These are phyloP conservation scores for Albugo candida DNA, from an alignment of 352 stramenopile species.

Conservation along the genomic window DNA sequence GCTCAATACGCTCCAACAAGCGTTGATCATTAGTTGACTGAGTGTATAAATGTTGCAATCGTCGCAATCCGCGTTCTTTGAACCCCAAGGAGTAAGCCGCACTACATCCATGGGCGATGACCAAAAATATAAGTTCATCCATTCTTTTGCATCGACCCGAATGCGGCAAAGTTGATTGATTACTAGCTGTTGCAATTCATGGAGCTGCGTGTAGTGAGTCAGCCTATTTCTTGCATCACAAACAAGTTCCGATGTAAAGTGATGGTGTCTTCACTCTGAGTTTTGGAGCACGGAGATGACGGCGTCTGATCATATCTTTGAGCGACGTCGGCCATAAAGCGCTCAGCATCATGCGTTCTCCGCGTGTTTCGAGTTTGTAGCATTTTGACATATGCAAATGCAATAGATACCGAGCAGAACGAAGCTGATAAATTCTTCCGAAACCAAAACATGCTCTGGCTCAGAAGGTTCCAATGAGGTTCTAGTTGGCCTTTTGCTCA, in stretches of 20 bases:
- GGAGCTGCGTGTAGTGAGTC: constrained; percentile 35
- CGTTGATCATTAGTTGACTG: constrained; percentile 25
- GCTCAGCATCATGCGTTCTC: constrained; percentile 32
- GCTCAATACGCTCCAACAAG: constrained; percentile 43
- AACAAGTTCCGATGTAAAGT: constrained; percentile 18
- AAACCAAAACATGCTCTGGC: constrained; percentile 51
- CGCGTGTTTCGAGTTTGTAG: constrained; percentile 42
- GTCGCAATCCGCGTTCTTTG: constrained; percentile 62
- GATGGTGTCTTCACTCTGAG: constrained; percentile 10
- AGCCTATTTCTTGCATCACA: constrained; percentile 31
- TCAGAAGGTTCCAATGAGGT: constrained; percentile 6
- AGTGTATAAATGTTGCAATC: constrained; percentile 21
- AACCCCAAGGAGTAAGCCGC: constrained; percentile 65
- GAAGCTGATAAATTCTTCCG: constrained; percentile 64
- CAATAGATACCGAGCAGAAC: constrained; percentile 67
- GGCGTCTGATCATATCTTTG: constrained; percentile 23
- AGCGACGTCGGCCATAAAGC: constrained; percentile 30
- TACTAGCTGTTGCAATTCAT: constrained; percentile 17
- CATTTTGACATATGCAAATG: constrained; percentile 56
- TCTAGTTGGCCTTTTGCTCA: neutral
- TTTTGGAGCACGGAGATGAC: constrained; percentile 13
- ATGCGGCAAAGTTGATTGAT: no score
- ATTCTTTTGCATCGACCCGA: neutral
- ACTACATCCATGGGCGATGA: constrained; percentile 65
- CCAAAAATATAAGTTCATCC: constrained; percentile 48